These are phyloP conservation scores for Xylaria arbuscula DNA, from an alignment of 2,329 filamentous ascomycete species.

Conservation along the genomic window DNA sequence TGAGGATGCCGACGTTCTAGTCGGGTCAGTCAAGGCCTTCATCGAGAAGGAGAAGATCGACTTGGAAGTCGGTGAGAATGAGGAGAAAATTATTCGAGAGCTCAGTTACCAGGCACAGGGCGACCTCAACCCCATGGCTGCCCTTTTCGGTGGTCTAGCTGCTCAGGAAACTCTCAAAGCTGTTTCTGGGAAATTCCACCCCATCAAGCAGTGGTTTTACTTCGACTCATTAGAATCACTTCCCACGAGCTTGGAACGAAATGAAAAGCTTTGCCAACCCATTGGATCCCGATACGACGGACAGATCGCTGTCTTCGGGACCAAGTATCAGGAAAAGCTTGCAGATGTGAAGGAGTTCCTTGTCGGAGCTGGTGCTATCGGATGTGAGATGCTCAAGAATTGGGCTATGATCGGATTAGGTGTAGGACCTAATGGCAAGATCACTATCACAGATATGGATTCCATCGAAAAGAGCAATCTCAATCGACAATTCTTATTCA, in stretches of 20 bases:
- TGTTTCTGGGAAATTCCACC: conserved; percentile 96
- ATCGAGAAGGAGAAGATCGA: conserved; percentile 80
- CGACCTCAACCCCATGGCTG: conserved; percentile 90
- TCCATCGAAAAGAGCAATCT: conserved; percentile 99
- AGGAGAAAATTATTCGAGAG: conserved; percentile 92
- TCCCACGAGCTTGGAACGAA: conserved; percentile 77
- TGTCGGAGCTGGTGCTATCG: conserved; percentile 95
- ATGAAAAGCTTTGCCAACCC: conserved; percentile 89
- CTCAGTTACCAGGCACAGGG: conserved; percentile 94
- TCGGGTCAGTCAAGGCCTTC: conserved; percentile 80
- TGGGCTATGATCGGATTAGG: conserved; percentile 99
- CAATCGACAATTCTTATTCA: conserved; percentile 96
- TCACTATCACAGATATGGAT: conserved; percentile 96
- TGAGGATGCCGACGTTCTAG: conserved; percentile 80
- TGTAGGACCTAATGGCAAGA: conserved; percentile 86
- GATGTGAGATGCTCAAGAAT: conserved; percentile 99
- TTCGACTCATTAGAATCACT: conserved; percentile 98
- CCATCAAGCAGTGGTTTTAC: conserved; percentile 96
- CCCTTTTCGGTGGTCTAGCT: conserved; percentile 92
- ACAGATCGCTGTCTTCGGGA: conserved; percentile 95
- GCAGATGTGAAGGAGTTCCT: conserved; percentile 91
- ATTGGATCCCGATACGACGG: conserved; percentile 90
- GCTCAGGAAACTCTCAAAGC: conserved; percentile 97
- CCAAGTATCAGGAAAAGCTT: conserved; percentile 93
- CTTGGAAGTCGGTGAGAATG: conserved; percentile 90